phyloP scores from a whole-genome alignment of 176 grass and related monocot species.

The Hordeum marinum region DNA sequence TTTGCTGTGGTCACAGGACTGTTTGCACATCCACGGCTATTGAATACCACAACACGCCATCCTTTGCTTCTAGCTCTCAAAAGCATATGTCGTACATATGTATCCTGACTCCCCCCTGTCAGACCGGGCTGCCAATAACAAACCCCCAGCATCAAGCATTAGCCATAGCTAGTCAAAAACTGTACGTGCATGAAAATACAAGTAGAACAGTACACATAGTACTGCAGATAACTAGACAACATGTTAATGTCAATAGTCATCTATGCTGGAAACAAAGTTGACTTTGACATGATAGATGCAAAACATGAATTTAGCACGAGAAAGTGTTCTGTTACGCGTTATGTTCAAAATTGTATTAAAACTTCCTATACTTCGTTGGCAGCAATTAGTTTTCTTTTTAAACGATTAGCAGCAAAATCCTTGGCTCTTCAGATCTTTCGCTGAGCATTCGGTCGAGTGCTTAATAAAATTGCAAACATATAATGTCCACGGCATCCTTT shows the following conservation, averaged over 20 bases:
- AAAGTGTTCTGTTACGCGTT: background rate
- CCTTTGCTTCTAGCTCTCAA: constrained; percentile 82
- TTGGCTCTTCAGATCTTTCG: background rate
- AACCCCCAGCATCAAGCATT: constrained; percentile 4
- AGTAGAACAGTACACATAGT: background rate
- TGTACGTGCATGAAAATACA: background rate
- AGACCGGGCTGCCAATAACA: constrained; percentile 66
- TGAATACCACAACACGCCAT: constrained; percentile 86
- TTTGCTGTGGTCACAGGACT: constrained; percentile 91
- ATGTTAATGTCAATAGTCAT: background rate
- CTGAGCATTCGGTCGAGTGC: background rate
- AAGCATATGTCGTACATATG: constrained; percentile 98
- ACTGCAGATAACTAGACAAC: background rate
- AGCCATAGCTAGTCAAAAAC: constrained; percentile 19
- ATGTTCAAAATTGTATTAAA: background rate
- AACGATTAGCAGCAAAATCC: background rate
- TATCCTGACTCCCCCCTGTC: constrained; percentile 90
- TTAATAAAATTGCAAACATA: background rate
- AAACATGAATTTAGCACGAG: background rate
- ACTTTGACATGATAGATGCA: background rate
- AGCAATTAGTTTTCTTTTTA: background rate
- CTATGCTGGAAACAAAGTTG: background rate
- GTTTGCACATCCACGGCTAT: constrained; percentile 84
- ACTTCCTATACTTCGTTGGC: background rate
- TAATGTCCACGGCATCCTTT: background rate